Evolutionary conservation across 352 stramenopile species (phyloP).

Genomic region (Phytophthora melonis): DNA sequence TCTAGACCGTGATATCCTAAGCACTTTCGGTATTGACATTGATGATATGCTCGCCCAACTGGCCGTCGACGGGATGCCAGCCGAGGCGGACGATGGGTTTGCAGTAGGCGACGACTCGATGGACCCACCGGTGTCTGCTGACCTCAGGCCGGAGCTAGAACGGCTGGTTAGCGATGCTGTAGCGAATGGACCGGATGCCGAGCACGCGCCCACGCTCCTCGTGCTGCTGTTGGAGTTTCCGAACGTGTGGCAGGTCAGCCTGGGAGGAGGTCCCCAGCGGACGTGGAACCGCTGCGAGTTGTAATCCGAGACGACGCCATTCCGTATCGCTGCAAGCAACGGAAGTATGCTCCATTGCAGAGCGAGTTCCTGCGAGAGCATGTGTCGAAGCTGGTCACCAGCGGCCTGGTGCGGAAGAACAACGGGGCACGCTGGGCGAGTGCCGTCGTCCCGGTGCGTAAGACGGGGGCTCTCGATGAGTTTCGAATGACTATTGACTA

Average conservation of each 20-base stretch:
- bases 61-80: too few species aligned
- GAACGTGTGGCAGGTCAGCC: not conserved
- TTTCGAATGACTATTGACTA: not conserved
- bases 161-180: not conserved
- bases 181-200: not conserved
- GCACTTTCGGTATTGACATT: not conserved
- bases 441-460: not conserved
- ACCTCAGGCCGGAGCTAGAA: not conserved
- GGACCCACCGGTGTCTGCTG: not conserved
- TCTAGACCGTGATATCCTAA: not conserved
- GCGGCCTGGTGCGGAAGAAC: not conserved
- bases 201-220: not conserved
- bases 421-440: not conserved
- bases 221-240: not conserved
- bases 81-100: not conserved
- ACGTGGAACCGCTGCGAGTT: not conserved
- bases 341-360: too few species aligned
- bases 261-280: not conserved
- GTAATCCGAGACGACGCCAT: too few species aligned
- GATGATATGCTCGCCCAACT: not conserved
- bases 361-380: not conserved
- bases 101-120: not conserved
- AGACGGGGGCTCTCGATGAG: not conserved
- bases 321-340: too few species aligned
- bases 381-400: not conserved